phyloP scores from a whole-genome alignment of 345 rosid genomes.

The Anacardium occidentale region DNA sequence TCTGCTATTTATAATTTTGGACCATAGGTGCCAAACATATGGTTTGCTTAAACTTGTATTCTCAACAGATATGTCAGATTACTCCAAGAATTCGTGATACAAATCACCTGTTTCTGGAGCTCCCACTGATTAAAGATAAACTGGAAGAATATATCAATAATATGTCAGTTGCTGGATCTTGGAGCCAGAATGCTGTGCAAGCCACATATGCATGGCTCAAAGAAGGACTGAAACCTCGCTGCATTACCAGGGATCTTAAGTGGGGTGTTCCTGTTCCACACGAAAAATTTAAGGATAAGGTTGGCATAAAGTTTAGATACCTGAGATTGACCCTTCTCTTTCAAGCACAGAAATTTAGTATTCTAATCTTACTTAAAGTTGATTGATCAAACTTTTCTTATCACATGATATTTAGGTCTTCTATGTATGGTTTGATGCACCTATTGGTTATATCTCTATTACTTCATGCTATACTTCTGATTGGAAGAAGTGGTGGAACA shows the following conservation, averaged over 20 bases:
- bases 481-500: conserved; percentile 99
- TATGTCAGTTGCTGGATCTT: conserved; percentile 74
- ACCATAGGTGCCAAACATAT: not conserved
- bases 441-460: conserved; percentile 93
- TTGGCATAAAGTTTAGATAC: conserved; percentile 10
- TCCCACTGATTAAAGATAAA: conserved; percentile 72
- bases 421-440: conserved; percentile 99
- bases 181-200: conserved; percentile 98
- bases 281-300: conserved; percentile 77
- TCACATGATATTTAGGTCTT: conserved; percentile 52
- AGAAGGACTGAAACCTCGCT: conserved; percentile 82
- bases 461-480: conserved; percentile 83
- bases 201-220: conserved; percentile 87
- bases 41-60: not conserved
- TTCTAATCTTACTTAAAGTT: not conserved
- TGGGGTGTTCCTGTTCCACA: conserved; percentile 99
- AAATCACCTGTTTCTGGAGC: conserved; percentile 90
- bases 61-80: conserved; percentile 56
- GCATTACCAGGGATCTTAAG: conserved; percentile 96
- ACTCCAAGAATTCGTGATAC: conserved; percentile 74
- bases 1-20: not conserved
- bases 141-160: conserved; percentile 63
- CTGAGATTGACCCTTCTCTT: not conserved
- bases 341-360: not conserved
- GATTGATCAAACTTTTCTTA: conserved; percentile 6